These are phyloP conservation scores for Hypomyces perniciosus DNA, from an alignment of 2,329 filamentous ascomycete genomes.

Conservation along the genomic window DNA sequence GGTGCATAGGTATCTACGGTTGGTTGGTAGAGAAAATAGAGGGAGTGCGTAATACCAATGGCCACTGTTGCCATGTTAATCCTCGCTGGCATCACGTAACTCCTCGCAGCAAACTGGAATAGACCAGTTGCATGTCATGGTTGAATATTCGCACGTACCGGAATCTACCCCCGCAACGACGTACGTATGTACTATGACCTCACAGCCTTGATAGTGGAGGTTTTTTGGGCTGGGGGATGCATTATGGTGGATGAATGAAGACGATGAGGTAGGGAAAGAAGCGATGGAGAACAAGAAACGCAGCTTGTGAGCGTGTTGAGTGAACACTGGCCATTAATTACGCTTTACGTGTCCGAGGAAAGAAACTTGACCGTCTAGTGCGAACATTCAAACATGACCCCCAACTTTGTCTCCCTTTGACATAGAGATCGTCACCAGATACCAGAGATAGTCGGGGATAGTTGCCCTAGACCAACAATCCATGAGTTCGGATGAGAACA, in stretches of 20 bases:
- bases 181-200: conserved; percentile 39
- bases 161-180: conserved; percentile 26
- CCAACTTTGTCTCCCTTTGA: too few relatives aligned
- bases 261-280: not conserved
- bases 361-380: too few relatives aligned
- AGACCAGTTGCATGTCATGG: too few relatives aligned
- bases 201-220: conserved; percentile 71
- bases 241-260: conserved; percentile 24
- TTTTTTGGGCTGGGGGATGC: conserved; percentile 45
- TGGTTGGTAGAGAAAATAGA: not conserved
- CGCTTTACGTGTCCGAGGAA: too few relatives aligned
- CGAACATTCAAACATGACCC: too few relatives aligned
- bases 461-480: too few relatives aligned
- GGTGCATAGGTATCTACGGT: too few relatives aligned
- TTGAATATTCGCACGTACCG: conserved; percentile 16
- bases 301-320: not conserved
- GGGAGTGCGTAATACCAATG: conserved; percentile 50
- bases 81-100: conserved; percentile 49
- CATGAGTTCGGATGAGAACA: too few relatives aligned
- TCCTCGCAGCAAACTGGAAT: not conserved
- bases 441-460: too few relatives aligned
- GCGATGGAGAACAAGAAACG: not conserved
- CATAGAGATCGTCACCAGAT: too few relatives aligned
- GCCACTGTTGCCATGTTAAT: conserved; percentile 79
- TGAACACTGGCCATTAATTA: not conserved